These are phyloP conservation scores for Phytophthora rubi DNA, from an alignment of 352 stramenopile species.

Conservation along the genomic window DNA sequence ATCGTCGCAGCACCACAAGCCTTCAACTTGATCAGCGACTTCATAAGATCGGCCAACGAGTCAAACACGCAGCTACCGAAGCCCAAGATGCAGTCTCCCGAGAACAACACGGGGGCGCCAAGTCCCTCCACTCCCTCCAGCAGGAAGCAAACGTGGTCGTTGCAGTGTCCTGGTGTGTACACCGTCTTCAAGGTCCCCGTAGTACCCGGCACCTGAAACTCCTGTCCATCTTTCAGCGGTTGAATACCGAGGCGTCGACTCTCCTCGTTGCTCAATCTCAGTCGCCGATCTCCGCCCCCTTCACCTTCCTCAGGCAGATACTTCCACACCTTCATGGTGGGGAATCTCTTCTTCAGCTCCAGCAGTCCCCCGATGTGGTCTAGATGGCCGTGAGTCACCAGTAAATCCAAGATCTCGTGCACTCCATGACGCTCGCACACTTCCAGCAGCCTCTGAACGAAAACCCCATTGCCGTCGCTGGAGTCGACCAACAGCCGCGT, in stretches of 20 bases:
- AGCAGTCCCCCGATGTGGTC: constrained; percentile 91
- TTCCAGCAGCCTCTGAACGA: constrained; percentile 50
- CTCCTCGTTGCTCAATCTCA: constrained; percentile 58
- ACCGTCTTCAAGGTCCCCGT: constrained; percentile 51
- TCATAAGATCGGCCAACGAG: constrained; percentile 82
- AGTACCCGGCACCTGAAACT: constrained; percentile 39
- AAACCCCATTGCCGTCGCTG: constrained; percentile 74
- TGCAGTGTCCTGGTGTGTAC: constrained; percentile 86
- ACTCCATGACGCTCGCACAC: constrained; percentile 52
- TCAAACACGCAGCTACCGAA: constrained; percentile 88
- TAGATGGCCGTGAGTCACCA: constrained; percentile 90
- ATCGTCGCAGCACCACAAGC: constrained; percentile 49
- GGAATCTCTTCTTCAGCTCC: constrained; percentile 58
- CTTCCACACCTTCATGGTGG: constrained; percentile 73
- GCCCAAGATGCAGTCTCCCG: constrained; percentile 86
- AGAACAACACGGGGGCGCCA: constrained; percentile 58
- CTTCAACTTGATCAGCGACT: constrained; percentile 63
- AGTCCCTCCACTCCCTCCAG: constrained; percentile 45
- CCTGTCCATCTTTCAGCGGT: constrained; percentile 45
- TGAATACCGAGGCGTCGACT: constrained; percentile 54
- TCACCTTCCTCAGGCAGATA: constrained; percentile 47
- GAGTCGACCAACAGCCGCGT: constrained; percentile 79
- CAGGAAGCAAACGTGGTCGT: constrained; percentile 87
- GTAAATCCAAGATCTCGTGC: constrained; percentile 68
- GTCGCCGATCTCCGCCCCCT: constrained; percentile 39